Evolutionary conservation across 208 protist genomes (phyloP), one percentile per base, ranked within the genome.

Genomic region (Leishmania lainsoni): DNA sequence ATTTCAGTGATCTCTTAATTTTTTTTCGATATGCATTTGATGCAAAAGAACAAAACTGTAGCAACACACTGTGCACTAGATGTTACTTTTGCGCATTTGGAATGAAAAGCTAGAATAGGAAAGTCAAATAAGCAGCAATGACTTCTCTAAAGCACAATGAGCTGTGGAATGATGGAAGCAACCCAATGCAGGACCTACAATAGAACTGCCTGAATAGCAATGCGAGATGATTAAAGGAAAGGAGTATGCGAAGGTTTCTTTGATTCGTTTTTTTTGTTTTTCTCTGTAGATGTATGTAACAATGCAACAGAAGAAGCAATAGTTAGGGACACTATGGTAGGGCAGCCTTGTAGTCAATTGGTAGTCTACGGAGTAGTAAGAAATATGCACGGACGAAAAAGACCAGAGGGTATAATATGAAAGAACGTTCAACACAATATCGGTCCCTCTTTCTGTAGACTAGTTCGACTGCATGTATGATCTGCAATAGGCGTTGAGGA

Each of bases 401-500:
- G 17, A 42, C 51, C 72, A 45, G 51, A 54, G 29, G n/a, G 29
- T 63, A 58, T 42, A 12, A 39, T 1, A 76, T 76, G 32, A 58
- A 54, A 26, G n/a, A 61, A 48, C 10, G 14, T 2, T 10, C n/a
- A 48, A 45, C 20, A 52, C 1, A 16, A 2, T 10, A 42, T 3
- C 42, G 0, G 42, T 4, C 42, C 42, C 6, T 29, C 2, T 51
- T 16, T 49, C 66, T 45, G 39, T 26, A 42, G 56, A 35, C 56
- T 68, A 77, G 32, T 8, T 78, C 0, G 78, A 74, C n/a, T 86
- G 78, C 29, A 80, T 73, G 75, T 83, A 82, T 1, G 78, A 63
- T 32, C 79, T 16, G 78, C 72, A 81, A 51, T 69, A 80, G 20
- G 80, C 73, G n/a, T 85, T 87, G 16, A 85, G 77, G n/a, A 82